A percentile compares a stretch with the other conserved stretches of the same genome.
Conservation (phyloP, 176 grass and related monocot species). For the Carex pumila region DNA sequence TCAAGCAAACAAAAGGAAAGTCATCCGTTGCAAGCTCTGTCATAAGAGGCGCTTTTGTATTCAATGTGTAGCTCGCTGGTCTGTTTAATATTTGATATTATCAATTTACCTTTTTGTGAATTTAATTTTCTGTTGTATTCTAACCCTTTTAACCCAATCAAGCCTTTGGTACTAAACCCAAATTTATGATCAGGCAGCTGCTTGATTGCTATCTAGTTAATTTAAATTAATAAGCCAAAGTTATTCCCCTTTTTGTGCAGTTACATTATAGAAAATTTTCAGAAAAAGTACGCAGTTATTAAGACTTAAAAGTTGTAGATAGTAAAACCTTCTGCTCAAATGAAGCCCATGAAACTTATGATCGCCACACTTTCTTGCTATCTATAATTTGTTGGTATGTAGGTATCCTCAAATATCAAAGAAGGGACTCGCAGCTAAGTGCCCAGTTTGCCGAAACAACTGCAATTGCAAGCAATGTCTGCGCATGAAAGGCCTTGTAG, state of each 20-base stretch:
- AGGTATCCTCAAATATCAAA: constrained; percentile 65
- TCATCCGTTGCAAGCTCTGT: constrained; percentile 47
- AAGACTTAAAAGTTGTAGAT: neutral
- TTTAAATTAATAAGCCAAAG: neutral
- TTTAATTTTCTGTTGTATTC: neutral
- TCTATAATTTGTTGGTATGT: constrained; percentile 14
- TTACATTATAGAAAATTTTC: neutral
- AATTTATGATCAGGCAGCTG: neutral
- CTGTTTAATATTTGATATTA: neutral
- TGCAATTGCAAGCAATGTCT: constrained; percentile 80
- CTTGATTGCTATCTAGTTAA: neutral
- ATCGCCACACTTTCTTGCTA: neutral
- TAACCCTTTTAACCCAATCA: neutral
- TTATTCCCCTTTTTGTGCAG: neutral
- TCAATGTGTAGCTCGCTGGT: constrained; percentile 51
- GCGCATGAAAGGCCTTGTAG: constrained; percentile 28
- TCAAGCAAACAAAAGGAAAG: constrained; percentile 45
- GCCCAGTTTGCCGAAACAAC: constrained; percentile 51
- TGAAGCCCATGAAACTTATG: neutral
- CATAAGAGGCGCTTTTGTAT: constrained; percentile 42
- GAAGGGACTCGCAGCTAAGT: constrained; percentile 40
- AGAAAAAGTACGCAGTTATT: neutral
- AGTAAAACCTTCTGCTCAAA: neutral
- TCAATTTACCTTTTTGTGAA: neutral
- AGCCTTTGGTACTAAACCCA: neutral